Evolutionary conservation across 805 yeast genomes (phyloP).

Genomic region (Candida succiphila): DNA sequence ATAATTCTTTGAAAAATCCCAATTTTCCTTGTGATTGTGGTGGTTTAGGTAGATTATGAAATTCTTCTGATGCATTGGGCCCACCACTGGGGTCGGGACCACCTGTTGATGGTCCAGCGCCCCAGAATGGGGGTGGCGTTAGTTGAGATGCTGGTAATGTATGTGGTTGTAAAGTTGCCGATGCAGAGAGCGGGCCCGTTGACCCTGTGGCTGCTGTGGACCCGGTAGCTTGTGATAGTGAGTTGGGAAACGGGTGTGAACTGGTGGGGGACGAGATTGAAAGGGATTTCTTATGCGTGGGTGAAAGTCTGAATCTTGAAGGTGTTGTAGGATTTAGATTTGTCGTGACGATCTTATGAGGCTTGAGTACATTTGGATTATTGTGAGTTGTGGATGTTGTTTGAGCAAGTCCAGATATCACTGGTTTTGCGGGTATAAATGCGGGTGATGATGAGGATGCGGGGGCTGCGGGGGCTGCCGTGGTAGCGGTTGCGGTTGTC

Average conservation of each 20-base stretch:
- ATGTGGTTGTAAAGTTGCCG: too few relatives aligned
- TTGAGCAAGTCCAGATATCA: too few relatives aligned
- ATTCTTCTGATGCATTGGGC: background rate
- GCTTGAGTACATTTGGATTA: too few relatives aligned
- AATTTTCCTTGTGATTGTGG: background rate
- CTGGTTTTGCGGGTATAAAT: too few relatives aligned
- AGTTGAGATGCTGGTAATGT: constrained; percentile 3
- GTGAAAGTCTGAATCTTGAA: constrained; percentile 1
- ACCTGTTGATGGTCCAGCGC: constrained; percentile 2
- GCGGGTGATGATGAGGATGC: too few relatives aligned
- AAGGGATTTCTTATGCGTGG: constrained; percentile 1
- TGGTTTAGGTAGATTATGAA: background rate
- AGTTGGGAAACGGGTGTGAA: background rate
- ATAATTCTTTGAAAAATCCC: constrained; percentile 5
- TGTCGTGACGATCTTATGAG: background rate
- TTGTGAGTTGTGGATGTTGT: too few relatives aligned
- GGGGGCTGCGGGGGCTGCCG: too few relatives aligned
- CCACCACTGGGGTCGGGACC: constrained; percentile 4
- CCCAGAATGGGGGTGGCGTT: constrained; percentile 1
- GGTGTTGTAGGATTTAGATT: background rate
- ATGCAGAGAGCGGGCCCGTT: too few relatives aligned
- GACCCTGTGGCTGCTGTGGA: too few relatives aligned
- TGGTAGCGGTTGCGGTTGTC: too few relatives aligned
- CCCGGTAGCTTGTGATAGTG: background rate
- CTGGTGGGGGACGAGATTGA: background rate